Percentiles rank a stretch among this genome's conserved stretches.
These are phyloP conservation scores for Choanephora cucurbitarum DNA, from an alignment of 371 early-diverging fungal genomes.

Conservation along the genomic window DNA sequence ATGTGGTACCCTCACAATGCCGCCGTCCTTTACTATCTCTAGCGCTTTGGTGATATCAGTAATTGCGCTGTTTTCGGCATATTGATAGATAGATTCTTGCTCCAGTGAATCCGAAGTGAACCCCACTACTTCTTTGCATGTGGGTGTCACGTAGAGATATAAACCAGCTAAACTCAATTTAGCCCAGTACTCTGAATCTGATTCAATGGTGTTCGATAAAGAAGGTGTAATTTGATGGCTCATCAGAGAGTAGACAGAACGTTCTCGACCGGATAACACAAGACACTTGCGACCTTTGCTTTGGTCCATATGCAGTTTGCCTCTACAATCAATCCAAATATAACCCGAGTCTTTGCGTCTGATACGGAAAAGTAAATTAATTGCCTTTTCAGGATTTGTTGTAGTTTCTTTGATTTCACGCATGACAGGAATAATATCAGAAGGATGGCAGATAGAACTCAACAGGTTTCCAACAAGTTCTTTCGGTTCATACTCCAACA, in stretches of 20 bases:
- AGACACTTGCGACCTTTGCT: constrained; percentile 58
- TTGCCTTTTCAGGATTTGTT: constrained; percentile 19
- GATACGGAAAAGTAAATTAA: constrained; percentile 56
- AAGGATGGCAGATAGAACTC: constrained; percentile 62
- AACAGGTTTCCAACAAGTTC: constrained; percentile 57
- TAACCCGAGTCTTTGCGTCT: constrained; percentile 52
- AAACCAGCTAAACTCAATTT: constrained; percentile 59
- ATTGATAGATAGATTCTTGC: constrained; percentile 52
- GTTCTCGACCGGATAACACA: constrained; percentile 53
- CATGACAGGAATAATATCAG: constrained; percentile 65
- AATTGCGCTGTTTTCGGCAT: constrained; percentile 44
- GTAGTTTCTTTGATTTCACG: constrained; percentile 56
- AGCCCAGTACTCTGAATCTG: constrained; percentile 53
- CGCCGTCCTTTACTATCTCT: constrained; percentile 29
- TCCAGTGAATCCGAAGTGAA: constrained; percentile 38
- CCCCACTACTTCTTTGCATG: constrained; percentile 37
- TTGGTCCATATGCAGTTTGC: constrained; percentile 53
- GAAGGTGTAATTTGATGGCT: constrained; percentile 15
- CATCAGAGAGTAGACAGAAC: constrained; percentile 30
- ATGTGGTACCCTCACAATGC: constrained; percentile 29
- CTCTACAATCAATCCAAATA: constrained; percentile 59
- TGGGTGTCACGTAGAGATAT: constrained; percentile 43
- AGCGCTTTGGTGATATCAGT: constrained; percentile 43
- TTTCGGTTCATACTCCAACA: constrained; percentile 51
- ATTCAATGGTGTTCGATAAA: neutral